Percentiles rank a stretch among this genome's conserved stretches.
Conservation (phyloP, 2,329 filamentous ascomycete genomes). For the Beauveria brongniartii region DNA sequence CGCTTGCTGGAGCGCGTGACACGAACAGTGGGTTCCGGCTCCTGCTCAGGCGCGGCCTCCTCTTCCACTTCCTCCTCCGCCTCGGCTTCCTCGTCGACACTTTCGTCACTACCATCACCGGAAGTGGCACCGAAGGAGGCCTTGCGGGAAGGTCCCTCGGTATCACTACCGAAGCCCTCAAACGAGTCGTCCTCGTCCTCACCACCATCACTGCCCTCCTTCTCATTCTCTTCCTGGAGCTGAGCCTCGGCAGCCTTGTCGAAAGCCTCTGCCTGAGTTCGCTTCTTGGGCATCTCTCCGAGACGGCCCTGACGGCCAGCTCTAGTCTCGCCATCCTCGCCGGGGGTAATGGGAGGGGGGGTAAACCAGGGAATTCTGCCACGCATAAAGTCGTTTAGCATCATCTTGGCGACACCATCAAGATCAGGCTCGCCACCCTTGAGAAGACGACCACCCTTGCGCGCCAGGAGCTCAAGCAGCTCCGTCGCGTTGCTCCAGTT, state of each 20-base stretch:
- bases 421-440: constrained; percentile 93
- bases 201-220: constrained; percentile 31
- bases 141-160: constrained; percentile 23
- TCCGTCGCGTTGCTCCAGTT: constrained; percentile 69
- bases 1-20: constrained; percentile 14
- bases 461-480: constrained; percentile 78
- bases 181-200: constrained; percentile 32
- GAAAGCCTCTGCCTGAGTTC: constrained; percentile 39
- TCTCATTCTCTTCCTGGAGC: constrained; percentile 36
- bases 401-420: constrained; percentile 93
- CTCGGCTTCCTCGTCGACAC: constrained; percentile 33
- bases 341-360: constrained; percentile 54
- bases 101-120: constrained; percentile 29
- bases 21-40: constrained; percentile 1
- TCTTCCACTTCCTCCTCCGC: constrained; percentile 19
- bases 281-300: constrained; percentile 81
- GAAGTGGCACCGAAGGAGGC: constrained; percentile 23
- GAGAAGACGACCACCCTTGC: constrained; percentile 78
- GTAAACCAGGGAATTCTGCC: constrained; percentile 97
- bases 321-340: constrained; percentile 43
- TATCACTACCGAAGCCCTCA: constrained; percentile 29
- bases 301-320: constrained; percentile 69
- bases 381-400: constrained; percentile 90
- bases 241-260: constrained; percentile 24
- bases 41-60: constrained; percentile 14